phyloP scores from a whole-genome alignment of 2,329 filamentous ascomycete genomes.

The Pseudocercospora cruenta region DNA sequence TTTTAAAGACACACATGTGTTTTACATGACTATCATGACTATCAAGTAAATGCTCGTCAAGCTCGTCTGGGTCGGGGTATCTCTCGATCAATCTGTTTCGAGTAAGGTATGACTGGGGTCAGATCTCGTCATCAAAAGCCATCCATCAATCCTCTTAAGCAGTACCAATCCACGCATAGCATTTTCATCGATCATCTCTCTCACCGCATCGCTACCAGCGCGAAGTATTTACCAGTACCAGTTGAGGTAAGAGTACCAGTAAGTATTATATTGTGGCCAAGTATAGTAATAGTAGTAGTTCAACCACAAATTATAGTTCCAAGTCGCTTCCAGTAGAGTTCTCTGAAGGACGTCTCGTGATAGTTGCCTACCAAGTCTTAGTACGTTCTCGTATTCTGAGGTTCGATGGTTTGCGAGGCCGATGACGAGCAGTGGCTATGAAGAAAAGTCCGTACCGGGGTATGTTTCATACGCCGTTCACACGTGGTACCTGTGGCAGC shows the following conservation, averaged over 20 bases:
- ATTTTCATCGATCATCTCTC: neutral
- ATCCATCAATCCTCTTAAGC: neutral
- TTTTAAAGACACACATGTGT: neutral
- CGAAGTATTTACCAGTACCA: neutral
- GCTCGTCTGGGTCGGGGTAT: neutral
- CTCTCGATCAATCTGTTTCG: neutral
- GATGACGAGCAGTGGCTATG: too few relatives aligned
- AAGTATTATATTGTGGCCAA: neutral
- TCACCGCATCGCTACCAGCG: neutral
- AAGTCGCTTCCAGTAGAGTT: neutral
- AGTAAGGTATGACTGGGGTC: neutral
- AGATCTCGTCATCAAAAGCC: neutral
- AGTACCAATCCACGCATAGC: too few relatives aligned
- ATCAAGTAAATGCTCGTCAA: neutral
- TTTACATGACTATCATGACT: conserved; percentile 22
- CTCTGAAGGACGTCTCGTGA: neutral
- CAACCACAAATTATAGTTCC: neutral
- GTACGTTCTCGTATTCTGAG: neutral
- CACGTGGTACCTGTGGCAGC: neutral
- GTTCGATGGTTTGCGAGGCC: too few relatives aligned
- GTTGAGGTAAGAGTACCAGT: neutral
- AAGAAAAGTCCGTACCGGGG: too few relatives aligned
- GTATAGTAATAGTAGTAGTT: neutral
- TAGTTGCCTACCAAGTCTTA: neutral
- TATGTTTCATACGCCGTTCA: neutral